Percentiles rank a stretch among this genome's conserved stretches.
Evolutionary conservation across 2,329 filamentous ascomycete species (phyloP).

Genomic region (Aspergillus tamarii): DNA sequence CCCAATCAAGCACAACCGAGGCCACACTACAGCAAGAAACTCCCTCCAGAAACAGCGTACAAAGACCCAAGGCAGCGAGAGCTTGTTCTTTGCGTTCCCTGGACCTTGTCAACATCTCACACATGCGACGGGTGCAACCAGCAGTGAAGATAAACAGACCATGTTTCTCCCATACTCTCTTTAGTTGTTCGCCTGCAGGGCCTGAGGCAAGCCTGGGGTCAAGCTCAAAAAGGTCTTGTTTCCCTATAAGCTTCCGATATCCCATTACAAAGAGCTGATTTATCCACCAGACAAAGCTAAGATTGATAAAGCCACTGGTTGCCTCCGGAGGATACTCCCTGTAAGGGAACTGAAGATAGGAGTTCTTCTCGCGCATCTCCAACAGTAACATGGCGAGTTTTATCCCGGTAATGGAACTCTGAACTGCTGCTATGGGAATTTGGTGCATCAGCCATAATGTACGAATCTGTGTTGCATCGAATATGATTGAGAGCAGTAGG

Average conservation of each 20-base stretch:
- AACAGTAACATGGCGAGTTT: constrained; percentile 46
- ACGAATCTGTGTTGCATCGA: constrained; percentile 46
- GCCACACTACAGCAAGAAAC: constrained; percentile 17
- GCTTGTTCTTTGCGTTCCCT: neutral
- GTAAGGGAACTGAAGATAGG: constrained; percentile 20
- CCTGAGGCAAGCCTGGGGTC: constrained; percentile 15
- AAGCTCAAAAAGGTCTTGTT: constrained; percentile 26
- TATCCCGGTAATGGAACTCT: constrained; percentile 39
- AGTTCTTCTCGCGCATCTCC: constrained; percentile 48
- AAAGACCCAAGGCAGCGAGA: neutral
- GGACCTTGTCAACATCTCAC: neutral
- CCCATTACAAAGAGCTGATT: constrained; percentile 32
- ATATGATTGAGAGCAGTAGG: constrained; percentile 44
- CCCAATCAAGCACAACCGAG: constrained; percentile 24
- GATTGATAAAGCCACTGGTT: constrained; percentile 30
- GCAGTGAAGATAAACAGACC: constrained; percentile 3
- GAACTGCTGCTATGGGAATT: constrained; percentile 34
- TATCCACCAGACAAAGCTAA: constrained; percentile 39
- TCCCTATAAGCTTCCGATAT: constrained; percentile 23
- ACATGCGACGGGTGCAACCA: neutral
- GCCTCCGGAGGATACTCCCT: constrained; percentile 23
- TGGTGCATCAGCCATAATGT: constrained; percentile 35
- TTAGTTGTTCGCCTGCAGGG: neutral
- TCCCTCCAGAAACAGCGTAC: constrained; percentile 20
- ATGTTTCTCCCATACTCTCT: constrained; percentile 2